Base-by-base conservation (phyloP, 371 early-diverging fungal genomes). In the Mucor plumbeus region DNA sequence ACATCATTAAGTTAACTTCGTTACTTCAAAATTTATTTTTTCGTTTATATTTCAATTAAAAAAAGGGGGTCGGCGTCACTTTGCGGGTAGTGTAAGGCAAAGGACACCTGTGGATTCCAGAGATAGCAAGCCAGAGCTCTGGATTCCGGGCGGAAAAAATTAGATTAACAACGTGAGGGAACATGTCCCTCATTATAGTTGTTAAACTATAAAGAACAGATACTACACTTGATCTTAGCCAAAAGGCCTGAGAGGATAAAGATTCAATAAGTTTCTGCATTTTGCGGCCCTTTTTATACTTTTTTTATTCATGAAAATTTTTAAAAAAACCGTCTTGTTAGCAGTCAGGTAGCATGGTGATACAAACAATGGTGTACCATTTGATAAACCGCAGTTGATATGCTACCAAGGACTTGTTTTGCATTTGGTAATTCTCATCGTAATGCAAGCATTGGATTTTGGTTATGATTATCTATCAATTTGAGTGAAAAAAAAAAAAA, bases 201-300 rank as follows among this genome's bases (percentile, higher is more conserved):
- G 78, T 90, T 86, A 90, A 81, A 83, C 90, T 90, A 84, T 84
- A 85, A 87, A 89, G 89, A 89, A 90, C 89, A 90, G 90, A 89
- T 89, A 90, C 89, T 90, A 89, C 89, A 89, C 90, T 90, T 90
- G 89, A 89, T 90, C 89, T 87, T 86, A 90, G 90, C 90, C 88
- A 88, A 85, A 80, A 85, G 87, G 88, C 88, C 85, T 86, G 88
- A 90, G 88, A 88, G 87, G 85, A 85, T 83, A 68, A 71, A 56
- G 74, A 70, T 59, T 65, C 35, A 71, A 54, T 40, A 1, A 47
- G 44, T 68, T 73, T 68, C 57, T 63, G 63, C 61, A 34, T 59
- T 66, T 59, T 69, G 5, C n/a, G 0, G 7, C 38, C 48, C 68
- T 34, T 71, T 77, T 74, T 77, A 77, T 77, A 77, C 60, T 68